These are phyloP conservation scores for Cyclotella kingstonii DNA, from an alignment of 108 stramenopile genomes.

Conservation along the genomic window DNA sequence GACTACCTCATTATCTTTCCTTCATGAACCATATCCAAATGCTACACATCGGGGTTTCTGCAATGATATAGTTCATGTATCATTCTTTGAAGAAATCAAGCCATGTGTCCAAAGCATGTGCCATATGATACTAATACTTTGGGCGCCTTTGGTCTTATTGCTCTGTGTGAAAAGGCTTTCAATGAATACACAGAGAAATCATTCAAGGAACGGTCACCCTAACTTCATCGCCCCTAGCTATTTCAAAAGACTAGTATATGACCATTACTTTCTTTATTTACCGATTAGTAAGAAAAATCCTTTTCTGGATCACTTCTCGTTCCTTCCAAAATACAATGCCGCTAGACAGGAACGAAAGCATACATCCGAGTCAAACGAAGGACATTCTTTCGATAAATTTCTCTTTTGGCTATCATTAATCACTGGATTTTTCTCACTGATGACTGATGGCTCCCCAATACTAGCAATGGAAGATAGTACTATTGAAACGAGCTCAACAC, in stretches of 20 bases:
- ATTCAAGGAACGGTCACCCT: not conserved
- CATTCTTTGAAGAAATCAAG: constrained; percentile 24
- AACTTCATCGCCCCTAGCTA: too few relatives aligned
- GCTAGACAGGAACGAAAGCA: not conserved
- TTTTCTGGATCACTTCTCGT: too few relatives aligned
- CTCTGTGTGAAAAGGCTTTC: constrained; percentile 23
- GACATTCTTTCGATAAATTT: too few relatives aligned
- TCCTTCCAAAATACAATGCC: not conserved
- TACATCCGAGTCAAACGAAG: not conserved
- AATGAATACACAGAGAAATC: not conserved
- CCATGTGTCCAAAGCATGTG: constrained; percentile 22
- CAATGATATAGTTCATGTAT: not conserved
- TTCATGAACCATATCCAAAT: too few relatives aligned
- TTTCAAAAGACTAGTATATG: not conserved
- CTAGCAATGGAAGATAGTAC: too few relatives aligned
- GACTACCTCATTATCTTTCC: too few relatives aligned
- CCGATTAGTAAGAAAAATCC: not conserved
- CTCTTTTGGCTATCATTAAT: too few relatives aligned
- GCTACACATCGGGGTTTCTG: not conserved
- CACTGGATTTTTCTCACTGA: too few relatives aligned
- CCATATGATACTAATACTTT: constrained; percentile 21
- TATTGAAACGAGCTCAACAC: too few relatives aligned
- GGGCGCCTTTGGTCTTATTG: constrained; percentile 20
- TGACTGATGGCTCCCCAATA: too few relatives aligned
- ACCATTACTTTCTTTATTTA: not conserved